A percentile compares a stretch with the other conserved stretches of the same genome.
Conservation (phyloP, 208 protist species). For the Trypanosoma cruzi region DNA sequence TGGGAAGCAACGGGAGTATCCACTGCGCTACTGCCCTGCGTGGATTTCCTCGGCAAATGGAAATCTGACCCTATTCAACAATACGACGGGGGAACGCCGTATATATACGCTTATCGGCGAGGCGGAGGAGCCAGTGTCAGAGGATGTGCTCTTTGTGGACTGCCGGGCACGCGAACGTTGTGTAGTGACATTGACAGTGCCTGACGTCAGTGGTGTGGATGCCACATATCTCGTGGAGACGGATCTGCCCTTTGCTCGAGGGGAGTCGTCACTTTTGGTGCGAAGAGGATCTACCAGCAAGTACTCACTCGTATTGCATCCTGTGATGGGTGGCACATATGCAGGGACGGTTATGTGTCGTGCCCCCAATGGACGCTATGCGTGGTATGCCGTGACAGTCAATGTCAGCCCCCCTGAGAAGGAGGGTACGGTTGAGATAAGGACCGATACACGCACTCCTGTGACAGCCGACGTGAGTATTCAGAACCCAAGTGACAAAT, state of each 20-base stretch:
- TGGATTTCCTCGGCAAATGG: slow-evolving; percentile 76
- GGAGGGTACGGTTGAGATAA: slow-evolving; percentile 83
- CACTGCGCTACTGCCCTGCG: slow-evolving; percentile 82
- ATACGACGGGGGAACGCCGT: slow-evolving; percentile 80
- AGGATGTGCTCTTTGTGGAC: slow-evolving; percentile 77
- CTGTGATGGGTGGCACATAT: slow-evolving; percentile 84
- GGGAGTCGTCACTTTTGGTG: slow-evolving; percentile 60
- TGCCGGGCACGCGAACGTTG: slow-evolving; percentile 79
- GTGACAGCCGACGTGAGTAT: slow-evolving; percentile 89
- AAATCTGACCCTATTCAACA: slow-evolving; percentile 85
- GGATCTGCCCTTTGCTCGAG: slow-evolving; percentile 85
- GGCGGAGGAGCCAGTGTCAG: slow-evolving; percentile 88
- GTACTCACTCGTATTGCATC: slow-evolving; percentile 78
- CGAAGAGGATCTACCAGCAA: slow-evolving; percentile 47
- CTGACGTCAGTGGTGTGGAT: slow-evolving; percentile 73
- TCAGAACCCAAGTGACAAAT: slow-evolving; percentile 75
- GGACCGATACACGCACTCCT: slow-evolving; percentile 78
- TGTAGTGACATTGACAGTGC: slow-evolving; percentile 61
- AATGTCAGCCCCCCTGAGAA: slow-evolving; percentile 77
- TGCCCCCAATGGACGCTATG: slow-evolving; percentile 77
- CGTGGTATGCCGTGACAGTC: slow-evolving; percentile 93
- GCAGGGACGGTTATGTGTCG: slow-evolving; percentile 86
- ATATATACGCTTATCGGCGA: slow-evolving; percentile 85
- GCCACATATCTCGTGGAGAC: slow-evolving; percentile 80
- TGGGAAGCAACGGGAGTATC: slow-evolving; percentile 76